Base-by-base conservation (phyloP, 2,329 filamentous ascomycete species). In the Didymosphaeria variabile region DNA sequence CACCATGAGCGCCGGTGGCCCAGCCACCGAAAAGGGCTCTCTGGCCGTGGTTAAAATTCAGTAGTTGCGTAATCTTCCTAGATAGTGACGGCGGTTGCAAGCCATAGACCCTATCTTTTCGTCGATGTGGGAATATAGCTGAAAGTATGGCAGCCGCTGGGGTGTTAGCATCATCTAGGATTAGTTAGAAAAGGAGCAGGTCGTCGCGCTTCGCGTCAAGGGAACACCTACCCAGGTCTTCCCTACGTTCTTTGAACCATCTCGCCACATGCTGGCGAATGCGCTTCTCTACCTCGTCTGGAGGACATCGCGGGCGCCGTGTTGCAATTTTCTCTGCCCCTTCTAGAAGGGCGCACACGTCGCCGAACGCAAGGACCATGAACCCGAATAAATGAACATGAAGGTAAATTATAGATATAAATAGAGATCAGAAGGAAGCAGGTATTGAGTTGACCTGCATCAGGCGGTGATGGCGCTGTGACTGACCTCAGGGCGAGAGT, bases 91-190 rank as follows among this genome's bases (percentile, higher is more conserved):
- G 73, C 32, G 86, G 81, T 70, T 91, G 87, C 1, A 97, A 82
- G 40, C 84, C 85, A 73, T 94, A 97, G 1, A 94, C 91, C 31
- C 92, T 86, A 72, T 97, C 93, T 2, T 88, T 89, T 56, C 93
- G 85, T 65, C 85, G 88, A 64, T 93, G 89, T 0, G 93, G 92
- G 0, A 96, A 85, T 0, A 97, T 78, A 2, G 90, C 89, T 1
- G 91, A 94, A 0, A 97, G 81, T 1, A 97, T 79, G 2, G 91
- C 90, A 1, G 86, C 80, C 1, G 84, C 81, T 69, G 89, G 81
- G 1, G 86, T 87, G 31, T 85, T 81, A 8, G 86, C 79, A 0
- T 83, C 81, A 71, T 89, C 80, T 55, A 19, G n/a, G 3, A 13
- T 7, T 2, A 15, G 26, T 55, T 26, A 55, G 51, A 36, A 23